Evolutionary conservation across 116 monocot species (phyloP), one percentile per base, ranked within the genome.

Genomic region (Zostera marina): DNA sequence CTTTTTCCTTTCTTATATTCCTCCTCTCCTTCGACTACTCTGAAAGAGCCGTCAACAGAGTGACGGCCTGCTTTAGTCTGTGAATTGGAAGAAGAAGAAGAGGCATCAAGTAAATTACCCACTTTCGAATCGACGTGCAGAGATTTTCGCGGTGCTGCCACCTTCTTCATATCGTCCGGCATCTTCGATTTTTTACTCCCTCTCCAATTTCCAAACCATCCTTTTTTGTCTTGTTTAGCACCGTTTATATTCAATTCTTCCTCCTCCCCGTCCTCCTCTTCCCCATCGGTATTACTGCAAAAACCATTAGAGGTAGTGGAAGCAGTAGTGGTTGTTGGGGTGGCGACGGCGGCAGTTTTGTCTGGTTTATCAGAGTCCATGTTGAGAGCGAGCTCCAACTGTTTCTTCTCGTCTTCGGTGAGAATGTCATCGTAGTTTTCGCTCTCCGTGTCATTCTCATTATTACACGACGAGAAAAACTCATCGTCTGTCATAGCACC

Each of bases 401-500:
- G 89, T 56, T 67, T 79, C 49, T 64, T 72, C 68, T 96, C 96
- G 41, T 89, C 32, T 32, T 32, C 32, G 32, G 32, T 32, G 32
- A 32, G 32, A 32, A 32, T 32, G 32, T 32, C 32, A 5, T 32
- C 32, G 32, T 32, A 32, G 32, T 5, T 75, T 52, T 85, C 91
- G 23, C 76, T 80, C 65, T 81, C 93, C 1, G 72, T 79, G 22
- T 88, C 88, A 55, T 32, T 32, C 32, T 81, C 84, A 63, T 88
- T 32, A 5, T 32, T 85, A 49, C 74, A 76, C 11, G 93, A 72
- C 25, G 81, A 71, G 45, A 88, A 82, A 58, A 82, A 76, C 48
- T 96, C 96, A n/a, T 96, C 89, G 22, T 85, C 89, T 0, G 69
- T 82, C 82, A 82, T 76, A 3, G 88, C 88, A 13, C 96, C 96